Evolutionary conservation across 805 yeast genomes (phyloP).

Genomic region (Candida maris): DNA sequence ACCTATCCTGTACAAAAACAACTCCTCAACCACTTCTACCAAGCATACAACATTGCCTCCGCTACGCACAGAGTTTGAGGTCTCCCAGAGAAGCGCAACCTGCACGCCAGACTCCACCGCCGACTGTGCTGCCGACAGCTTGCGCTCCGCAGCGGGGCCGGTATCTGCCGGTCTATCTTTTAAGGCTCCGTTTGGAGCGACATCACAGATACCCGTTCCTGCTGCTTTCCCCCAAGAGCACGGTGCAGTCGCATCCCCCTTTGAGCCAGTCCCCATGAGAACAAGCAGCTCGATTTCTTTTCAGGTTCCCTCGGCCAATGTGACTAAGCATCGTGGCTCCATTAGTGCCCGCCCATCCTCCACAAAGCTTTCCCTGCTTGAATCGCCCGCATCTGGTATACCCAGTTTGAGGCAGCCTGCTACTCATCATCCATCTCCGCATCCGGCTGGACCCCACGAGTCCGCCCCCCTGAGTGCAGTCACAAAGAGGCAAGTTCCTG

Average conservation of each 20-base stretch:
- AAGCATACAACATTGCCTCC: slow-evolving; percentile 22
- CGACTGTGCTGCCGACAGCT: not conserved
- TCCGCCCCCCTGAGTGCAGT: not conserved
- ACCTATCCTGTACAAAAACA: slow-evolving; percentile 20
- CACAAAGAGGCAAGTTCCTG: not conserved
- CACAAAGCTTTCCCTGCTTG: slow-evolving; percentile 25
- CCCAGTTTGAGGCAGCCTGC: slow-evolving; percentile 30
- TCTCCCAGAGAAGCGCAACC: not conserved
- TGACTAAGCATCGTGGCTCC: slow-evolving; percentile 51
- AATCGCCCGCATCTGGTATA: slow-evolving; percentile 23
- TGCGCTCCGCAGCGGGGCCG: too few species aligned
- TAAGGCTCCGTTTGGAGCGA: not conserved
- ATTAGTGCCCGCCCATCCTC: slow-evolving; percentile 51
- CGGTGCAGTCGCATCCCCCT: not conserved
- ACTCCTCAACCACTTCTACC: slow-evolving; percentile 11
- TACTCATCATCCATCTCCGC: slow-evolving; percentile 11
- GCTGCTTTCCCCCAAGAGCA: not conserved
- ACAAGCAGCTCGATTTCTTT: slow-evolving; percentile 39
- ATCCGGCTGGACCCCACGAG: not conserved
- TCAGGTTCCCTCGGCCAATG: slow-evolving; percentile 40
- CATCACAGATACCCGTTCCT: slow-evolving; percentile 1
- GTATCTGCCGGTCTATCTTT: slow-evolving; percentile 1
- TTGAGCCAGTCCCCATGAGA: slow-evolving; percentile 16
- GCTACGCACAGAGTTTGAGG: slow-evolving; percentile 17
- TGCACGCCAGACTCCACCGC: not conserved